Conservation (phyloP, 2,329 filamentous ascomycete species). For the Blastomyces parvus region DNA sequence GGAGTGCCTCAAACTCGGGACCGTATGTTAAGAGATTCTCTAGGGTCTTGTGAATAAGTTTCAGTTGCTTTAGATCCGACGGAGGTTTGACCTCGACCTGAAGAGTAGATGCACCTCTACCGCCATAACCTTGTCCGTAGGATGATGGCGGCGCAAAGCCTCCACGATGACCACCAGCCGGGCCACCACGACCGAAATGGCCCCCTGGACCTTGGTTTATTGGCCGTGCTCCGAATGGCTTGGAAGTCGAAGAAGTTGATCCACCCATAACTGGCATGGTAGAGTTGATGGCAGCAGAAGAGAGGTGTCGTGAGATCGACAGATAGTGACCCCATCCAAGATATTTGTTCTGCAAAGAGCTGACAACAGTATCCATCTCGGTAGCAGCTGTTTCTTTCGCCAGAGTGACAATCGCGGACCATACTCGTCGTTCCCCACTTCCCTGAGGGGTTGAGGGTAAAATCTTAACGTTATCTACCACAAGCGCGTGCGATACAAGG, state of each 20-base stretch:
- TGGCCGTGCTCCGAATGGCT: slow-evolving; percentile 70
- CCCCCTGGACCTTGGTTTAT: slow-evolving; percentile 42
- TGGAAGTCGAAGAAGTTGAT: slow-evolving; percentile 43
- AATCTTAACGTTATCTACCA: slow-evolving; percentile 65
- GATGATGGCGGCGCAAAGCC: slow-evolving; percentile 70
- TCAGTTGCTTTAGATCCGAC: slow-evolving; percentile 65
- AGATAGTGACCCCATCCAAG: slow-evolving; percentile 77
- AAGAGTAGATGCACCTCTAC: slow-evolving; percentile 42
- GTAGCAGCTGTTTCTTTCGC: slow-evolving; percentile 70
- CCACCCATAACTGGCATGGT: slow-evolving; percentile 41
- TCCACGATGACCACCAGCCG: slow-evolving; percentile 44
- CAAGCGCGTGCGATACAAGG: slow-evolving; percentile 46
- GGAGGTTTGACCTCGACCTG: slow-evolving; percentile 68
- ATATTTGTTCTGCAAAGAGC: slow-evolving; percentile 69
- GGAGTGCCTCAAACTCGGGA: slow-evolving; percentile 77
- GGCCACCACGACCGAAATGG: slow-evolving; percentile 42
- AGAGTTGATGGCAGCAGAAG: slow-evolving; percentile 57
- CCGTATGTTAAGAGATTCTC: slow-evolving; percentile 72
- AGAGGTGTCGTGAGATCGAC: slow-evolving; percentile 70
- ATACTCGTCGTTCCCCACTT: slow-evolving; percentile 55
- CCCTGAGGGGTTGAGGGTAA: slow-evolving; percentile 44
- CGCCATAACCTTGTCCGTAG: slow-evolving; percentile 46
- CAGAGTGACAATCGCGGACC: slow-evolving; percentile 70
- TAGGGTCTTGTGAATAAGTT: slow-evolving; percentile 78
- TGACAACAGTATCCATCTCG: slow-evolving; percentile 74